phyloP scores from a whole-genome alignment of 2,329 filamentous ascomycete genomes.

The Talaromyces albobiverticillius region DNA sequence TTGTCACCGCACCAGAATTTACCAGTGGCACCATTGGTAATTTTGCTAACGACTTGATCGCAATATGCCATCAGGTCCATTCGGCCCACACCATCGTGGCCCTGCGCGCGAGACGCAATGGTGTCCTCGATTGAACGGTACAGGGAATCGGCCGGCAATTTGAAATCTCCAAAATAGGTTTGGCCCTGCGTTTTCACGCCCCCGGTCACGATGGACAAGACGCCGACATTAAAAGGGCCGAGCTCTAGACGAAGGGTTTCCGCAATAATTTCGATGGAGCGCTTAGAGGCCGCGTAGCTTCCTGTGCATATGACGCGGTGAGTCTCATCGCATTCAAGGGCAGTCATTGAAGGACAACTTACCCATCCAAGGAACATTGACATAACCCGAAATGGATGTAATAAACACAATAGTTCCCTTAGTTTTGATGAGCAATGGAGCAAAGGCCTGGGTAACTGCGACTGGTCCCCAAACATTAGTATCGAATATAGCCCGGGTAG shows the following conservation, averaged over 20 bases:
- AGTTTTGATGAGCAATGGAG: slow-evolving; percentile 28
- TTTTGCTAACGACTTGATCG: slow-evolving; percentile 11
- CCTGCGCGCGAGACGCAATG: slow-evolving; percentile 11
- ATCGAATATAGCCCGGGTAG: slow-evolving; percentile 29
- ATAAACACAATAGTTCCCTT: slow-evolving; percentile 29
- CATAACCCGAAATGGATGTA: slow-evolving; percentile 29
- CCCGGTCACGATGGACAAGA: slow-evolving; percentile 20
- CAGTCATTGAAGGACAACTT: too few relatives aligned
- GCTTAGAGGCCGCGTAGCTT: slow-evolving; percentile 23
- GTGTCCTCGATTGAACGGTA: slow-evolving; percentile 21
- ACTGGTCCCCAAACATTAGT: slow-evolving; percentile 36
- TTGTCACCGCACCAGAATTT: slow-evolving; percentile 17
- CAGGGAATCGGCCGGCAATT: slow-evolving; percentile 18
- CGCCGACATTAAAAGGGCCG: slow-evolving; percentile 19
- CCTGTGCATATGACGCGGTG: too few relatives aligned
- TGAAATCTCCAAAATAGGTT: slow-evolving; percentile 18
- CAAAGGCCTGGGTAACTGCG: slow-evolving; percentile 29
- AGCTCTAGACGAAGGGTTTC: slow-evolving; percentile 26
- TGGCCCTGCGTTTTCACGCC: slow-evolving; percentile 18
- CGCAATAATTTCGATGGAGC: slow-evolving; percentile 20
- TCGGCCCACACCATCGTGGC: slow-evolving; percentile 11
- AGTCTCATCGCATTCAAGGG: too few relatives aligned
- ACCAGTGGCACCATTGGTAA: slow-evolving; percentile 14
- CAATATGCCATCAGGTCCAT: slow-evolving; percentile 15
- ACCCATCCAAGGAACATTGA: slow-evolving; percentile 25